phyloP scores from a whole-genome alignment of 2,329 filamentous ascomycete genomes.

The Aspergillus pseudoterreus region DNA sequence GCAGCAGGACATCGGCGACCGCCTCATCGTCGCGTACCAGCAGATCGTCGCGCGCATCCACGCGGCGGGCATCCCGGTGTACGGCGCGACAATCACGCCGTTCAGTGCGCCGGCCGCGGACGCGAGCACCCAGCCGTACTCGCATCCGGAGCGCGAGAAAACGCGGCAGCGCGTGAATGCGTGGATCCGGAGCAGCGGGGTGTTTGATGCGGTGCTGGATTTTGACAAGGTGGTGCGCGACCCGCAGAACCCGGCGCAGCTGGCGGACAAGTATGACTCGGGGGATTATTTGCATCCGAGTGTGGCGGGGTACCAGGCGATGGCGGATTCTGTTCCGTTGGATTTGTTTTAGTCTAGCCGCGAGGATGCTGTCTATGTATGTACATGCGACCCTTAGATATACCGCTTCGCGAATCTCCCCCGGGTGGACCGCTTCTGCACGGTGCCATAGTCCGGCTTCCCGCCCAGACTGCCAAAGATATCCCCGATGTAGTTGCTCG shows the following conservation, averaged over 20 bases:
- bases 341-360: slow-evolving; percentile 15
- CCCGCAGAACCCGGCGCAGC: slow-evolving; percentile 44
- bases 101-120: slow-evolving; percentile 45
- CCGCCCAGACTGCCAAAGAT: slow-evolving; percentile 68
- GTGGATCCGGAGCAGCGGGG: slow-evolving; percentile 56
- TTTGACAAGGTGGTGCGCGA: slow-evolving; percentile 59
- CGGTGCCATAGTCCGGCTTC: slow-evolving; percentile 58
- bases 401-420: background rate
- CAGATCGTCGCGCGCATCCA: slow-evolving; percentile 57
- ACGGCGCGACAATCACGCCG: slow-evolving; percentile 64
- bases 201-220: slow-evolving; percentile 60
- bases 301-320: slow-evolving; percentile 54
- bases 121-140: slow-evolving; percentile 49
- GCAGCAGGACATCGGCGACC: slow-evolving; percentile 48
- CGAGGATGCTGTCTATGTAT: background rate
- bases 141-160: slow-evolving; percentile 51
- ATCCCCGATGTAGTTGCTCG: slow-evolving; percentile 66
- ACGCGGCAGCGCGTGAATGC: slow-evolving; percentile 57
- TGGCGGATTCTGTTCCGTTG: slow-evolving; percentile 59
- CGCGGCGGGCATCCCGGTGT: slow-evolving; percentile 52
- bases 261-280: slow-evolving; percentile 53
- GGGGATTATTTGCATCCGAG: slow-evolving; percentile 66
- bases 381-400: background rate
- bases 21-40: slow-evolving; percentile 55
- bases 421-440: background rate